Base-by-base conservation (phyloP, 441 rosid species). In the Geranium incanum region DNA sequence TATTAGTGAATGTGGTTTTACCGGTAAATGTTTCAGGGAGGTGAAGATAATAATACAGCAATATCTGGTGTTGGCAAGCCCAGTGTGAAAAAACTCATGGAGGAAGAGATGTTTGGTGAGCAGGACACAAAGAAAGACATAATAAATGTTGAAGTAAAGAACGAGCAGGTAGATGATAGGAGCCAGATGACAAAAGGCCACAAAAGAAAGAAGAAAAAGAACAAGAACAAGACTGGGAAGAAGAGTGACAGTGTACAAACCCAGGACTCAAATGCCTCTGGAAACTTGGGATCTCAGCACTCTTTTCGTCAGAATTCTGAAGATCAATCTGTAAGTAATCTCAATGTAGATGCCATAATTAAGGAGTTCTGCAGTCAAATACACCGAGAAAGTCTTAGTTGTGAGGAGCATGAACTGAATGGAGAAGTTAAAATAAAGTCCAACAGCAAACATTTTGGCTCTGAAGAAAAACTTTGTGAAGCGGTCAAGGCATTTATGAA, bases 51-150 rank as follows among this genome's bases (percentile, higher is more conserved):
- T 65, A 68, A 68, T 19, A 55, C 13, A 38, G 64, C 16, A 15
- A 71, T 66, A n/a, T 45, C 68, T 66, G 77, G 73, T 43, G 66
- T 72, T 45, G 67, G 80, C 50, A 90, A 89, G 78, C 88, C 92
- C 68, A 88, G 95, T 73, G 91, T 95, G 77, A 93, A 93, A 86
- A 86, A 80, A 77, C 97, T 93, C 77, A 90, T 95, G 28, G 98
- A 95, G 77, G 92, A 91, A 80, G 99, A 93, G 79, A 87, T 93
- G 89, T 77, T 83, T 45, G 70, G 68, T 36, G 92, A 88, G 78
- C 82, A 81, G 68, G 86, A 73, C 68, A 6, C 68, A 7, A 81
- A 81, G 72, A 79, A 73, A 66, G 84, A 83, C 78, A 76, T 38
- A 67, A 80, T 71, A 43, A 80, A 73, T 79, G 77, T 72, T 66